These are phyloP conservation scores for Nissolia schottii DNA, from an alignment of 306 rosid genomes.

Conservation along the genomic window DNA sequence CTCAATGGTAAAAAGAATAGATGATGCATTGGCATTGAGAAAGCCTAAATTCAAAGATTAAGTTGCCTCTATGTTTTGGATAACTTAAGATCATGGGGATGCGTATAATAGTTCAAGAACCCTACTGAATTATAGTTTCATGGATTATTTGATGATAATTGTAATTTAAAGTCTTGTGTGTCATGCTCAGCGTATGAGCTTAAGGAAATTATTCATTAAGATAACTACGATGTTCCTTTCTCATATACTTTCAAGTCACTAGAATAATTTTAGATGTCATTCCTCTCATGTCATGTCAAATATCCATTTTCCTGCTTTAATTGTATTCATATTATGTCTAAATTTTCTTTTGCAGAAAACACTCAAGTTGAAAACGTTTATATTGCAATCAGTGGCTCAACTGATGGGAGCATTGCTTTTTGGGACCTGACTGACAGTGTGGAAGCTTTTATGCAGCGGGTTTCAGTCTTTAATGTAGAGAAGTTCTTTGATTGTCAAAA, in stretches of 20 bases:
- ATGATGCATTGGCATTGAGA: conserved; percentile 1
- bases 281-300: neutral
- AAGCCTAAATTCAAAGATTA: conserved; percentile 5
- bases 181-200: conserved; percentile 2
- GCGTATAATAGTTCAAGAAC: neutral
- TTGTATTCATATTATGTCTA: conserved; percentile 1
- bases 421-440: conserved; percentile 77
- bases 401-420: conserved; percentile 89
- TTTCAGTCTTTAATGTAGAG: conserved; percentile 53
- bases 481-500: conserved; percentile 66
- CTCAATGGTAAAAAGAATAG: neutral
- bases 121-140: neutral
- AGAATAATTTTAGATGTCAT: neutral
- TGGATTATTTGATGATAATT: neutral
- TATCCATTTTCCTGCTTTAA: conserved; percentile 13
- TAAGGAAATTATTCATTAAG: neutral
- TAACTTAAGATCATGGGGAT: neutral
- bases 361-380: conserved; percentile 40
- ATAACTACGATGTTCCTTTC: conserved; percentile 13
- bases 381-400: conserved; percentile 81
- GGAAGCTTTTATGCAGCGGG: conserved; percentile 62
- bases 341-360: conserved; percentile 40
- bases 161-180: neutral
- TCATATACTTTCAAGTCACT: neutral
- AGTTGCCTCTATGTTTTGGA: conserved; percentile 13